Base-by-base conservation (phyloP, 768 basidiomycete genomes). In the Leccinum subgranulosum region DNA sequence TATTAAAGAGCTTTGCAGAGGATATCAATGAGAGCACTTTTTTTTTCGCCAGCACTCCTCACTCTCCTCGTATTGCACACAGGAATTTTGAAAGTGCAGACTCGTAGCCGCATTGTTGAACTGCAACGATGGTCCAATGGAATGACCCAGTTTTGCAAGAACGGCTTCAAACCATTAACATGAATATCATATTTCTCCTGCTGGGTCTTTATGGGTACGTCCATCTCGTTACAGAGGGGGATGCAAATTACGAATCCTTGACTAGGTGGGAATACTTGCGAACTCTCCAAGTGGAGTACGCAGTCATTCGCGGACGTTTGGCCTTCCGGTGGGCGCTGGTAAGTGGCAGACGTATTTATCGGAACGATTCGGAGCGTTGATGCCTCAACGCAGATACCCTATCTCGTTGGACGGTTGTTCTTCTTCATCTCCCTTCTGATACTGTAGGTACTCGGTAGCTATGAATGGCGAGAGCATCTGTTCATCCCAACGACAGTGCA, bases 271-370 rank as follows among this genome's bases (percentile, higher is more conserved):
- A 69, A 14, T 71, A 69, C 36, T 6, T 71, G 2, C 47, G 51
- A 11, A 61, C 63, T 2, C 48, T 62, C 17, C 54, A 57, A 2
- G 56, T 71, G 8, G 69, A 71, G 49, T 64, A 55, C 15, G 67
- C 65, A 4, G 54, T 73, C 28, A 34, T 73, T 34, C 63, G 62
- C 39, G 49, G 63, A 5, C 65, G 60, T n/a, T 15, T 63, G 2
- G 6, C 67, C 17, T 73, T 71, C 39, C 60, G 60, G 27, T 73
- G 69, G 71, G 21, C 62, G 27, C 53, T 73, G 43, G 71, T 71
- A 47, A 61, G 67, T 52, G 25, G 19, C 19, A 15, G 8, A n/a
- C 6, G 9, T 25, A 9, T 46, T 14, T 39, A 17, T 49, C 33
- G 11, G 31, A 12, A 3, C 2, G 1, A 19, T 52, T 23, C n/a